Base-by-base conservation (phyloP, 345 rosid species). In the Draba incana region DNA sequence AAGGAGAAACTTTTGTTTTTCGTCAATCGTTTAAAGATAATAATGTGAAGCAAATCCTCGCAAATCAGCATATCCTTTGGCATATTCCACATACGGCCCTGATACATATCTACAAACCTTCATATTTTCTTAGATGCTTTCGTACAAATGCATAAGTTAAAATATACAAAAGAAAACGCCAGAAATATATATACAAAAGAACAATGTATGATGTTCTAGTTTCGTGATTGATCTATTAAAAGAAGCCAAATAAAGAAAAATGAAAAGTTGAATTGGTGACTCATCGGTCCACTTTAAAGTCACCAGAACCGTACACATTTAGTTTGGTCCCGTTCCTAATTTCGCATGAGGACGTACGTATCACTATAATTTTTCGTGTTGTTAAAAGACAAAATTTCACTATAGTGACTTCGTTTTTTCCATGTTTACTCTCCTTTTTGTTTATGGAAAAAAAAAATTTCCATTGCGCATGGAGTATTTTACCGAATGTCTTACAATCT, bases 61-160 rank as follows among this genome's bases (percentile, higher is more conserved):
- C 61, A 60, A 67, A 60, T 44, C 27, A 68, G 78, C 67, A 75
- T 75, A 75, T 75, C 54, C 78, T n/a, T 55, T 62, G 70, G 74
- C 74, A 75, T 75, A 75, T 75, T 75, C 74, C 48, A 30, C 24
- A 28, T 54, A 0, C 1, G 2, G 0, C 48, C 10, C n/a, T 15
- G 39, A 44, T 20, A 20, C 20, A 59, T 16, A 62, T 37, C 12
- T 11, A 11, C 8, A 54, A 25, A 10, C 28, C n/a, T 49, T 50
- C 54, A 57, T 27, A 44, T 24, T 31, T 65, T 50, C 38, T 31
- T 30, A 37, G 24, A 66, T 73, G 31, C 57, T 57, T 66, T 49
- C 48, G 55, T 42, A 49, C 60, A 49, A 49, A 73, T 57, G 47
- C 47, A 57, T 37, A 42, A 28, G 16, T 47, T 41, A 14, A 48